These are phyloP conservation scores for Boletus edulis DNA, from an alignment of 768 basidiomycete species.

Conservation along the genomic window DNA sequence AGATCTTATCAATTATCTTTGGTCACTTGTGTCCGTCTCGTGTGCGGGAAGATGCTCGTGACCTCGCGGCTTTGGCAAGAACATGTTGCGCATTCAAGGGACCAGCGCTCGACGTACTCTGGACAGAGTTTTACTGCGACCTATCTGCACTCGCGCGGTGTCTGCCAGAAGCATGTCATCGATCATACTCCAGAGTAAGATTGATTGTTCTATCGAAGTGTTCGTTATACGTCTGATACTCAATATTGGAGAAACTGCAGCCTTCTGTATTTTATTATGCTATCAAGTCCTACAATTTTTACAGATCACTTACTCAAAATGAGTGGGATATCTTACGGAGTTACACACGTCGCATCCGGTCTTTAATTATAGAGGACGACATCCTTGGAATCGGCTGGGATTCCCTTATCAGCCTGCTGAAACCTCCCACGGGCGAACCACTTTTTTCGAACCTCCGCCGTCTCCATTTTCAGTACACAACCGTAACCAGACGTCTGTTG, in stretches of 20 bases:
- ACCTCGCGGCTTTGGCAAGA: constrained; percentile 13
- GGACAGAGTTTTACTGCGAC: not conserved
- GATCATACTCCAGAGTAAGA: not conserved
- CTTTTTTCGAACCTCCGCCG: not conserved
- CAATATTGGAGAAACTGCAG: no score
- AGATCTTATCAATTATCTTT: constrained; percentile 13
- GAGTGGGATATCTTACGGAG: not conserved
- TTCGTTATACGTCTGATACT: not conserved
- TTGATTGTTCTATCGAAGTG: not conserved
- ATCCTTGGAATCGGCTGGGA: not conserved
- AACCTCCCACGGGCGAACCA: not conserved
- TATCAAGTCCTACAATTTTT: not conserved
- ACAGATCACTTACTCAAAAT: not conserved
- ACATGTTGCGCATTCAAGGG: constrained; percentile 19
- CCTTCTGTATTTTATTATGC: no score
- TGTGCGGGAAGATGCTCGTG: not conserved
- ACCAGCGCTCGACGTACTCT: constrained; percentile 12
- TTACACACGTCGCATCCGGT: not conserved
- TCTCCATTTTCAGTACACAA: not conserved
- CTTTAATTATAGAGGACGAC: not conserved
- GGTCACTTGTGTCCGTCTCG: not conserved
- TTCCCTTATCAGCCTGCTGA: not conserved
- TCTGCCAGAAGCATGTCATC: not conserved
- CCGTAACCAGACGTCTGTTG: no score
- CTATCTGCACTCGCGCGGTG: not conserved